phyloP scores from a whole-genome alignment of 176 grass and related monocot species.

The Phyllostachys edulis region DNA sequence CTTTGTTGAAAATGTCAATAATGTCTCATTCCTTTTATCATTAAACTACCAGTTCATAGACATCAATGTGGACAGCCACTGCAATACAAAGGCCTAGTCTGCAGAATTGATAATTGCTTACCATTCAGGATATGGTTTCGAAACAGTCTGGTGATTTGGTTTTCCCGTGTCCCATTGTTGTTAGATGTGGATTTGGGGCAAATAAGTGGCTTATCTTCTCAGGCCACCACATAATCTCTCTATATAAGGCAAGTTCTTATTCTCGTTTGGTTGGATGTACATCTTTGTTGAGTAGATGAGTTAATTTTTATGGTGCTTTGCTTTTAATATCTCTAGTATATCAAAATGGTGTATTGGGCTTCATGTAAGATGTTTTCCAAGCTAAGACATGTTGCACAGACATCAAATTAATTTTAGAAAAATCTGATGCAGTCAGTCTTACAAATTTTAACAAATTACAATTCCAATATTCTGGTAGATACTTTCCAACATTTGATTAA shows the following conservation, averaged over 20 bases:
- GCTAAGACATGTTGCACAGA: not conserved
- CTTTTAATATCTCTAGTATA: not conserved
- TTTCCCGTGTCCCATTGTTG: too few relatives aligned
- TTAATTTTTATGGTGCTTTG: not conserved
- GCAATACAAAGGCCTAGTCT: not conserved
- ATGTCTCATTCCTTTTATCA: not conserved
- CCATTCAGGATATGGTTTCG: too few relatives aligned
- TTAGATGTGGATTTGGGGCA: too few relatives aligned
- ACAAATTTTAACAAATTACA: conserved; percentile 10
- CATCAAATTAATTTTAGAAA: not conserved
- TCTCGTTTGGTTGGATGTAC: conserved; percentile 11
- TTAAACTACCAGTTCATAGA: not conserved
- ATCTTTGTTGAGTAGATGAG: conserved; percentile 15
- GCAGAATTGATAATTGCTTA: not conserved
- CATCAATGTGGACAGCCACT: too few relatives aligned
- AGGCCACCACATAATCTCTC: too few relatives aligned
- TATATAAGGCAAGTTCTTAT: conserved; percentile 71
- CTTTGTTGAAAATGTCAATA: not conserved
- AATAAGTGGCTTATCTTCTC: too few relatives aligned
- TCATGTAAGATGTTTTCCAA: conserved; percentile 20
- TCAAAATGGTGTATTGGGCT: conserved; percentile 21
- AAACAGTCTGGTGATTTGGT: too few relatives aligned
- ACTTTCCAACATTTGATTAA: conserved; percentile 28
- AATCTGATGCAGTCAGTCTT: not conserved
- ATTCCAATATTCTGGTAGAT: not conserved